Evolutionary conservation across 495 filamentous ascomycete species (phyloP), one percentile per base, ranked within the genome.

Genomic region (Aspergillus egyptiacus): DNA sequence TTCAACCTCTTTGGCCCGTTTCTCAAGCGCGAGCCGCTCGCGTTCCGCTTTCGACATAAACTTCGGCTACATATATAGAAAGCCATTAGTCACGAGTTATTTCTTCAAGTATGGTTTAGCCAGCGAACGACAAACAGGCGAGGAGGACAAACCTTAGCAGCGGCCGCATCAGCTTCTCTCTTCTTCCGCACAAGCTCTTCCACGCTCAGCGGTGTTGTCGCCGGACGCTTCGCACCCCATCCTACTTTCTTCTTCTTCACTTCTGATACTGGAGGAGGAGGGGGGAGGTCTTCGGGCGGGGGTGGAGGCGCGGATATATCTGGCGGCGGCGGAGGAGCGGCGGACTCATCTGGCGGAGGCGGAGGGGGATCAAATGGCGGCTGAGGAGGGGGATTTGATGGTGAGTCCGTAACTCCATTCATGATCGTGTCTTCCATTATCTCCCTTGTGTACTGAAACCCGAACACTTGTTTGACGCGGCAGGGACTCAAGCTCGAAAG

Each of bases 31-130:
- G 46, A 96, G 62, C 41, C 82, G 81, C 63, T 97, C 94, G 31
- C 93, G 82, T 63, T 96, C 78, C 27, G 86, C 86, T 73, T 91
- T 96, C 2, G 88, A 85, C 9, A 98, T 69, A 63, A 95, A 98
- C 71, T 91, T 91, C 3, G 94, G 94, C 80, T 95, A 61, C 27
- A 61, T n/a, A 31, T 42, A 45, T 15, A 45, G 32, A 57, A 50
- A 54, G 40, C 33, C 50, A 50, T 50, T 51, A 53, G 57, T 55
- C 44, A 59, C 18, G 18, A 27, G 47, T 40, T 28, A 23, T 13
- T 22, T 22, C n/a, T 20, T 30, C 0, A 19, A 9, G 1, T 10
- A 27, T 13, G 11, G 0, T 31, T 43, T 31, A 31, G 39, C 39
- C 24, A 42, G 7, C 8, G 27, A 33, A 15, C 17, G 14, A 45